These are phyloP conservation scores for Claviceps digitariae DNA, from an alignment of 2,329 filamentous ascomycete species.

Conservation along the genomic window DNA sequence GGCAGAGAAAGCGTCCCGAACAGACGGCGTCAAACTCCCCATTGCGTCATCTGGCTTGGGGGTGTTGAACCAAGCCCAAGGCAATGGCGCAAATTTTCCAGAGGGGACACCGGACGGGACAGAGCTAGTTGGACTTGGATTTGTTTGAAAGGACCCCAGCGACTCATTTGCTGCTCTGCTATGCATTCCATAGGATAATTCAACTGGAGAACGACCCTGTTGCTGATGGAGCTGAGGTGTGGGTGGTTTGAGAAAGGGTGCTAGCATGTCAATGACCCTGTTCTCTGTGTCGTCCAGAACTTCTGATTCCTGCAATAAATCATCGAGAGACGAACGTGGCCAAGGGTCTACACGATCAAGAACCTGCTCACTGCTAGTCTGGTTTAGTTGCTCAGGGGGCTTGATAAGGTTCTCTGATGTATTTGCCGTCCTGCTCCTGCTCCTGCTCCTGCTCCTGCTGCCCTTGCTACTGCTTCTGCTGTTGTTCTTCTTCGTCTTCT, in stretches of 20 bases:
- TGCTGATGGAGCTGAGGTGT: slow-evolving; percentile 24
- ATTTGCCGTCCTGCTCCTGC: not conserved
- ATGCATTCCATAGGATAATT: slow-evolving; percentile 43
- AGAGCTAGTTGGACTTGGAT: slow-evolving; percentile 17
- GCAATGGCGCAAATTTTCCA: slow-evolving; percentile 25
- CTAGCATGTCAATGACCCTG: slow-evolving; percentile 33
- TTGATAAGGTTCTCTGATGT: not conserved
- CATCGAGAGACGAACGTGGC: not conserved
- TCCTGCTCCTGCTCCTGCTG: not conserved
- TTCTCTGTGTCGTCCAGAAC: slow-evolving; percentile 20
- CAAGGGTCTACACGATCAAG: not conserved
- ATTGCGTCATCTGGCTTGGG: slow-evolving; percentile 17
- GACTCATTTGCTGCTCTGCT: slow-evolving; percentile 36
- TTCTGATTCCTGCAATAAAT: not conserved
- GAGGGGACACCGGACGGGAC: slow-evolving; percentile 16
- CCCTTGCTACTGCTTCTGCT: not conserved
- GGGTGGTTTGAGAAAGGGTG: slow-evolving; percentile 33
- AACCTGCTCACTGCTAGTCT: not conserved
- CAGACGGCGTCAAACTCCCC: slow-evolving; percentile 7
- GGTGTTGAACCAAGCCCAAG: slow-evolving; percentile 37
- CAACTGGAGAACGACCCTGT: slow-evolving; percentile 18
- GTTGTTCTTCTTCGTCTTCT: not conserved
- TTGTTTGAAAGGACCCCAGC: slow-evolving; percentile 27
- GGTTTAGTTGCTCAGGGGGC: not conserved
- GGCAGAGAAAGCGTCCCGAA: slow-evolving; percentile 14